Evolutionary conservation across 108 stramenopile genomes (phyloP).

Genomic region (Cyclotella choctawhatcheeana): DNA sequence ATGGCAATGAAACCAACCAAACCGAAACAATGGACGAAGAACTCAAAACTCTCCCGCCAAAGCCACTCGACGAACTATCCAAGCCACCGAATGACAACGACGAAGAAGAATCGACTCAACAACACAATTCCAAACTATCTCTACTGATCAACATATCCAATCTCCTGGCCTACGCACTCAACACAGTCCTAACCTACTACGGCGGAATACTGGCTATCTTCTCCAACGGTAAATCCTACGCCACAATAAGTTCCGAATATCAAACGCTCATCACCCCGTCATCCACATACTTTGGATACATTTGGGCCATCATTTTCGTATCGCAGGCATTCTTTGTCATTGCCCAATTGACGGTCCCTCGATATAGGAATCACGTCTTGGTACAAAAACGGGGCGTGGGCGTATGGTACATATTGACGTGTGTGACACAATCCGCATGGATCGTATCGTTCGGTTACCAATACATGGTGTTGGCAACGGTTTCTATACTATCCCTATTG

Average conservation of each 20-base stretch:
- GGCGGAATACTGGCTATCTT: conserved; percentile 41
- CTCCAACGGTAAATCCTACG: conserved; percentile 51
- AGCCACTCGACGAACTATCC: too few species aligned
- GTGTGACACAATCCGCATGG: conserved; percentile 33
- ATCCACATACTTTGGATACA: conserved; percentile 65
- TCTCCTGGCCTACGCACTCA: conserved; percentile 66
- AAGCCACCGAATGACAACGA: too few species aligned
- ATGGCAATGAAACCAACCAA: too few species aligned
- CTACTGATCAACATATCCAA: conserved; percentile 45
- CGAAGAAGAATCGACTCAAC: too few species aligned
- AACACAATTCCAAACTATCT: neutral
- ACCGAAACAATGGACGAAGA: too few species aligned
- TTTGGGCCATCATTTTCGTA: conserved; percentile 85
- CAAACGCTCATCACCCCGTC: conserved; percentile 85
- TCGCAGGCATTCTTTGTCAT: conserved; percentile 68
- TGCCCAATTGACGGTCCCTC: conserved; percentile 53
- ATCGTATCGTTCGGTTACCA: conserved; percentile 29
- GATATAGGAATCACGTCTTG: conserved; percentile 23
- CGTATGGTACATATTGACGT: conserved; percentile 16
- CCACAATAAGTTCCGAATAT: conserved; percentile 67
- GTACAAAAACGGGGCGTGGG: conserved; percentile 31
- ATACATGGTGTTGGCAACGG: conserved; percentile 23
- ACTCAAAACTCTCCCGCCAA: too few species aligned
- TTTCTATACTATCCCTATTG: conserved; percentile 7
- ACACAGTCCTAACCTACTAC: conserved; percentile 62